Base-by-base conservation (phyloP, 2,329 filamentous ascomycete species). In the Calonectria hongkongensis region DNA sequence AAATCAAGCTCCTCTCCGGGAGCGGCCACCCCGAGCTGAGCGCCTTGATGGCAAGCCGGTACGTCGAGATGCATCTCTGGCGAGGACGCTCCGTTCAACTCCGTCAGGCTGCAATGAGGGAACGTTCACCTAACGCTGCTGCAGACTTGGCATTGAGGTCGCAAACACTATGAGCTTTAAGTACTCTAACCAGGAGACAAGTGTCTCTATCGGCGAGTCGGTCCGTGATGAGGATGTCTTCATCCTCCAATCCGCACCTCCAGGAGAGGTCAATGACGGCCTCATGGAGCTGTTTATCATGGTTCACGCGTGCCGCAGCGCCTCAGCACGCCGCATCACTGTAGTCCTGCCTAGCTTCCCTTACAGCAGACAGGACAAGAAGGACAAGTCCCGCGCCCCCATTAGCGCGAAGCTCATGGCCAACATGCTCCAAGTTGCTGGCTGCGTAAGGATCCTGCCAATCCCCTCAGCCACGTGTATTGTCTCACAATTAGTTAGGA, bases 221-320 rank as follows among this genome's bases (percentile, higher is more conserved):
- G 96, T 98, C 68, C 91, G 96, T 85, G 96, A 98, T 84, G 96
- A 98, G 89, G 96, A 98, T 91, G 96, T 98, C 82, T 98, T 98
- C 87, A 98, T 98, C 80, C 89, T 98, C 73, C 96, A 98, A 86
- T 98, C 96, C 28, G 98, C 97, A 60, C 93, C 94, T 48, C 96
- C 96, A 2, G 96, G 96, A 83, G 96, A 98, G 83, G 97, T 98
- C 87, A 99, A 99, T 86, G 96, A 98, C 84, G 95, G 95, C 63
- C 90, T 99, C 73, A 98, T 99, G 96, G 96, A 99, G 86, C 91
- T 98, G 45, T 91, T 98, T 78, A 98, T 98, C 86, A 98, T 98
- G 93, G 97, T 98, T 85, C 97, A 98, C 83, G 96, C 96, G 75
- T 98, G 96, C 89, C 87, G 87, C 51, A 89, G 88, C 39, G 88